Base-by-base conservation (phyloP, 345 rosid genomes). In the Mallotus nudiflorus region DNA sequence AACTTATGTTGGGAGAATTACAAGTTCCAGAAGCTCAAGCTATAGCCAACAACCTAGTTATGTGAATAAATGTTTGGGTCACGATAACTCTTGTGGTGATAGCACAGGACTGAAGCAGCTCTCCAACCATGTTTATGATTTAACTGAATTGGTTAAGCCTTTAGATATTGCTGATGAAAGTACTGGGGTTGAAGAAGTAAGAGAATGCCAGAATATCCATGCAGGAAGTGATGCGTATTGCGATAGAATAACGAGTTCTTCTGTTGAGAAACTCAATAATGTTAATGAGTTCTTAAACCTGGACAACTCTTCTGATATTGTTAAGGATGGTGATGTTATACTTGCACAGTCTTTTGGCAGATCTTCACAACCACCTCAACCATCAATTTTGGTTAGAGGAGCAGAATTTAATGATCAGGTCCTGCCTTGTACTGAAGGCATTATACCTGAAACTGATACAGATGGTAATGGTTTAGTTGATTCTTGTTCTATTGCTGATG, bases 11-110 rank as follows among this genome's bases (percentile, higher is more conserved):
- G 69, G 65, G 29, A 77, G 77, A 70, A 70, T 69, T 63, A 83
- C 81, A 61, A 64, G 81, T 67, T 78, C 82, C 60, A 81, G 72
- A 77, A 70, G 70, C 71, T 78, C 79, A 77, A 70, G 70, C 71
- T 78, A 78, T 55, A 60, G 65, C 51, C 79, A 40, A 54, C 78
- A 63, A 27, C 45, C 70, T 72, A 55, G 72, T 61, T 48, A 59
- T 45, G 73, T 24, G 33, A 74, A 75, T 61, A 75, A 71, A 20
- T 62, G 9, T 65, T 52, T 25, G 46, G 63, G 72, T 16, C 13
- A 71, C 67, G 77, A 68, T 4, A 46, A 60, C 15, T 63, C 58
- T 71, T 33, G 59, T n/a, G 16, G 68, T 48, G 65, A 25, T 63
- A 70, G 59, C 28, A 69, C 62, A 5, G 54, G 62, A 58, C 13